These are phyloP conservation scores for Penicillium crystallinum DNA, from an alignment of 495 filamentous ascomycete species.

Conservation along the genomic window DNA sequence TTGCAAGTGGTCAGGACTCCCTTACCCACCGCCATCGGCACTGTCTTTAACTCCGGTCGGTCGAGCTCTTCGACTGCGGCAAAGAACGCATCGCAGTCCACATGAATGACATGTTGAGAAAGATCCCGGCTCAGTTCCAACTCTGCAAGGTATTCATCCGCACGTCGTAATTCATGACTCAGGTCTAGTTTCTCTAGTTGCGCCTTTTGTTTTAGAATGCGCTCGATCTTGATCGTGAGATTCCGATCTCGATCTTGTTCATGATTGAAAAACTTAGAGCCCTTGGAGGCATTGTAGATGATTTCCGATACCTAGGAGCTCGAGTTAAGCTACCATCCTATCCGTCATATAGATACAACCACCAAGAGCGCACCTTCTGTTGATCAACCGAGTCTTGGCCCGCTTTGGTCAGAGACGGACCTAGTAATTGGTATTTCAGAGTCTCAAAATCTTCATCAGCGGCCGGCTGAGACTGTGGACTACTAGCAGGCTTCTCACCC, in stretches of 20 bases:
- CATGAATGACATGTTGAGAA: conserved; percentile 78
- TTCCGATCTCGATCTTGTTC: conserved; percentile 78
- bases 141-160: conserved; percentile 76
- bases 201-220: conserved; percentile 69
- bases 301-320: conserved; percentile 76
- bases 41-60: conserved; percentile 77
- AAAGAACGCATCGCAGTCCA: conserved; percentile 98
- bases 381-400: conserved; percentile 95
- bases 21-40: conserved; percentile 90
- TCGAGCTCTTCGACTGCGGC: conserved; percentile 93
- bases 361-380: conserved; percentile 53
- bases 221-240: conserved; percentile 81
- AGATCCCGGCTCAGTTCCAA: conserved; percentile 76
- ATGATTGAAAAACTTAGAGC: conserved; percentile 94
- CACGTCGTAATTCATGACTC: conserved; percentile 61
- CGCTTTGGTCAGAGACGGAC: conserved; percentile 89
- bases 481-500: conserved; percentile 16
- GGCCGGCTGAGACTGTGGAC: conserved; percentile 3
- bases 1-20: conserved; percentile 95
- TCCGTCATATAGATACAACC: background rate
- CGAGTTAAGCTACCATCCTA: background rate
- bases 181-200: conserved; percentile 75
- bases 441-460: conserved; percentile 40
- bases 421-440: conserved; percentile 70
- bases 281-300: conserved; percentile 95